Percentiles rank a stretch among this genome's conserved stretches.
Evolutionary conservation across 352 stramenopile species (phyloP).

Genomic region (Elongisporangium undulatum): DNA sequence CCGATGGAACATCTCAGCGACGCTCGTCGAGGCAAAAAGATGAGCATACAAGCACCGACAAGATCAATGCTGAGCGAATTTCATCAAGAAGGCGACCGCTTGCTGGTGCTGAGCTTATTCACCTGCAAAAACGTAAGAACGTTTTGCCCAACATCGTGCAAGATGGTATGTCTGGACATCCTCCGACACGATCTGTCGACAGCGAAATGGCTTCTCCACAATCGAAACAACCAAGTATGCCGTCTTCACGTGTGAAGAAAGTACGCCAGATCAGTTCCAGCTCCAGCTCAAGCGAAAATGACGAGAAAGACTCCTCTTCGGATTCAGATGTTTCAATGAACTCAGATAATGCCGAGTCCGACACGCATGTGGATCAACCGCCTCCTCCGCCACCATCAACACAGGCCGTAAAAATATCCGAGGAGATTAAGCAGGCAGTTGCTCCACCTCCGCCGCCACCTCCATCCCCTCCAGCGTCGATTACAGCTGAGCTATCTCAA

Average conservation of each 20-base stretch:
- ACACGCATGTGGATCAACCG: constrained; percentile 10
- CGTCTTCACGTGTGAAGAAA: background rate
- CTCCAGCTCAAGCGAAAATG: constrained; percentile 34
- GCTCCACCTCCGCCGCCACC: constrained; percentile 1
- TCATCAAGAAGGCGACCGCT: background rate
- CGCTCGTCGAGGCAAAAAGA: background rate
- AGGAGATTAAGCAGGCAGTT: background rate
- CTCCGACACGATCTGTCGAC: background rate
- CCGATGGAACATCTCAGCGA: background rate
- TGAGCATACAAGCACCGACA: background rate
- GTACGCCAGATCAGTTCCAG: constrained; percentile 34
- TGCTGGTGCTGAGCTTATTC: background rate
- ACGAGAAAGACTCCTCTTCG: constrained; percentile 21
- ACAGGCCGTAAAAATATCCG: background rate
- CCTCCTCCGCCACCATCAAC: constrained; percentile 14
- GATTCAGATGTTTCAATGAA: constrained; percentile 26
- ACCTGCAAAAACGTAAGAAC: background rate
- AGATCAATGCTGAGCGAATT: background rate
- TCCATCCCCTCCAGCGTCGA: constrained; percentile 5
- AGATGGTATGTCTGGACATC: background rate
- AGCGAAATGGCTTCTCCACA: background rate
- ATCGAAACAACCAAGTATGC: background rate
- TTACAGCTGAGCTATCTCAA: constrained; percentile 5
- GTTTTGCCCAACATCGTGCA: background rate
- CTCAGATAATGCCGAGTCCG: constrained; percentile 9